These are phyloP conservation scores for Yarrowia divulgata DNA, from an alignment of 805 yeast genomes.

Conservation along the genomic window DNA sequence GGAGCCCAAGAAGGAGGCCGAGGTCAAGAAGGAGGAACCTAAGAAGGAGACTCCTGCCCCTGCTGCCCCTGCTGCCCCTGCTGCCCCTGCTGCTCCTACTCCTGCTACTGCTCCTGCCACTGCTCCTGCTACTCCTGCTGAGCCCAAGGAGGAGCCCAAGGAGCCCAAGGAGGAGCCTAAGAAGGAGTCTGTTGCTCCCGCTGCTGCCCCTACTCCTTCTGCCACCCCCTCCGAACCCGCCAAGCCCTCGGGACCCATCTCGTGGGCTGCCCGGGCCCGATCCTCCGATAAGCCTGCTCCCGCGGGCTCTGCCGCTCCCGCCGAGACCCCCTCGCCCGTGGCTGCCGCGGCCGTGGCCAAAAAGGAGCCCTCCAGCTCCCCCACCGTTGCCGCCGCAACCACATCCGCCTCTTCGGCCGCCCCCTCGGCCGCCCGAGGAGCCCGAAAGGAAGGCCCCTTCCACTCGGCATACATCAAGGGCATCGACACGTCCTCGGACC, in stretches of 20 bases:
- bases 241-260: constrained; percentile 44
- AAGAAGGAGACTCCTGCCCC: constrained; percentile 17
- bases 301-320: constrained; percentile 38
- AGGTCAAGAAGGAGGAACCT: not conserved
- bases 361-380: constrained; percentile 38
- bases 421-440: constrained; percentile 13
- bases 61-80: constrained; percentile 29
- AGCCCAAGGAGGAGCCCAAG: not conserved
- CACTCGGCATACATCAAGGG: constrained; percentile 52
- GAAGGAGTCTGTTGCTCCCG: not conserved
- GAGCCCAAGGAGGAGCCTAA: constrained; percentile 27
- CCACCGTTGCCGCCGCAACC: constrained; percentile 30
- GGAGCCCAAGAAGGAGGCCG: not conserved
- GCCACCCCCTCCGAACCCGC: constrained; percentile 31
- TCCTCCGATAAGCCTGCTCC: constrained; percentile 35
- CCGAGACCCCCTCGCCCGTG: constrained; percentile 40
- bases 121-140: not conserved
- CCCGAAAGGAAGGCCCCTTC: constrained; percentile 42
- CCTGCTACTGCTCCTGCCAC: constrained; percentile 35
- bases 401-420: constrained; percentile 11
- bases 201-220: not conserved
- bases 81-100: constrained; percentile 8
- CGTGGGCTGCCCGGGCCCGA: constrained; percentile 49
- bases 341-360: constrained; percentile 38
- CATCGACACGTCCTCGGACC: constrained; percentile 47